These are phyloP conservation scores for Saturnispora halmiae DNA, from an alignment of 805 yeast genomes.

Conservation along the genomic window DNA sequence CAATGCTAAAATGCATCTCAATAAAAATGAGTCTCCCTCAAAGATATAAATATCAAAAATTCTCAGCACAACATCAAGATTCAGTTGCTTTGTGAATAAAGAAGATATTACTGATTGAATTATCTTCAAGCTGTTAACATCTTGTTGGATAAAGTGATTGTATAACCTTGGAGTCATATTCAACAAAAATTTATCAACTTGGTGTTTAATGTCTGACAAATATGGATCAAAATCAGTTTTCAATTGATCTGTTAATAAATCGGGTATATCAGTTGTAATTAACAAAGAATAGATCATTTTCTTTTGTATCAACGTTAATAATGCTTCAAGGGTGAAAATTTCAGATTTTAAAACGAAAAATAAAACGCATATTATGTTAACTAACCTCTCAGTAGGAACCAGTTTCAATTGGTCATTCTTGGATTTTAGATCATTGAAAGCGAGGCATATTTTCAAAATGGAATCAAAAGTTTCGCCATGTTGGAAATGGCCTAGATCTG, in stretches of 20 bases:
- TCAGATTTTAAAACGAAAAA: conserved; percentile 21
- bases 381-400: conserved; percentile 13
- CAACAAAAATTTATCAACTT: conserved; percentile 41
- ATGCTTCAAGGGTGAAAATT: conserved; percentile 19
- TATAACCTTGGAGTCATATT: conserved; percentile 37
- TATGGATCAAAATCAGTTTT: conserved; percentile 11
- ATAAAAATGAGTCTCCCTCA: conserved; percentile 50
- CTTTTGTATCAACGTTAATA: conserved; percentile 21
- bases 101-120: conserved; percentile 36
- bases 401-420: conserved; percentile 10
- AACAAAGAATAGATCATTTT: conserved; percentile 22
- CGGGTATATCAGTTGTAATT: conserved; percentile 5
- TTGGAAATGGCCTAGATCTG: conserved; percentile 25
- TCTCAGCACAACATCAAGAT: conserved; percentile 39
- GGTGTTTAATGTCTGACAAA: conserved; percentile 32
- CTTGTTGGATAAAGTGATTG: conserved; percentile 39
- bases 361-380: conserved; percentile 23
- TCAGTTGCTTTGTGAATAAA: conserved; percentile 37
- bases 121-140: conserved; percentile 34
- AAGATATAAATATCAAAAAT: conserved; percentile 51
- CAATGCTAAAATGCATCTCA: conserved; percentile 46
- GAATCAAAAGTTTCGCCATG: conserved; percentile 25
- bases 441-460: conserved; percentile 19
- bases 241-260: conserved; percentile 13
- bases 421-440: conserved; percentile 17